Evolutionary conservation across 768 basidiomycete genomes (phyloP).

Genomic region (Fomitopsis serialis): DNA sequence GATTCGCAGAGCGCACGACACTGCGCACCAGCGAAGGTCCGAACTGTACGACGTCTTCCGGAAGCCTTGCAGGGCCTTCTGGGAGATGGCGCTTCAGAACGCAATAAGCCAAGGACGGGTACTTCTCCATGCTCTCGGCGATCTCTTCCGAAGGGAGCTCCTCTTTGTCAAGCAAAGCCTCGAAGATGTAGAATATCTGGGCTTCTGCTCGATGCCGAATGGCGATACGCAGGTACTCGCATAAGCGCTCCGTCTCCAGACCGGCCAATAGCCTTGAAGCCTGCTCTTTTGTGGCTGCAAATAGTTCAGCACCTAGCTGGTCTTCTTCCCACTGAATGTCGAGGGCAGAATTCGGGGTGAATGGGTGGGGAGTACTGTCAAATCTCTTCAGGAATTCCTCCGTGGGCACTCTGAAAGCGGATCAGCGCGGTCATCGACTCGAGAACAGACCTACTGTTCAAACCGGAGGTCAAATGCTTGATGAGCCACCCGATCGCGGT

Average conservation of each 20-base stretch:
- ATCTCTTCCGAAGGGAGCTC: constrained; percentile 27
- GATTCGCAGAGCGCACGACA: constrained; percentile 51
- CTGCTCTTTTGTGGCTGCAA: constrained; percentile 3
- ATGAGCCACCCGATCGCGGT: constrained; percentile 59
- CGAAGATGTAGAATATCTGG: constrained; percentile 48
- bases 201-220: constrained; percentile 49
- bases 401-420: constrained; percentile 19
- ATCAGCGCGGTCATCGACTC: constrained; percentile 21
- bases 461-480: constrained; percentile 66
- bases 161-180: constrained; percentile 25
- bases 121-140: constrained; percentile 38
- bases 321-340: constrained; percentile 24
- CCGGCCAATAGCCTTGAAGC: constrained; percentile 2
- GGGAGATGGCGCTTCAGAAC: constrained; percentile 46
- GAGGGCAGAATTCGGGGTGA: constrained; percentile 12
- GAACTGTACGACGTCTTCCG: constrained; percentile 22
- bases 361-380: constrained; percentile 13
- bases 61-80: constrained; percentile 27
- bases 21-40: constrained; percentile 35
- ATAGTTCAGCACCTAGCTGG: constrained; percentile 28
- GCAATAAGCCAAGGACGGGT: constrained; percentile 50
- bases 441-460: constrained; percentile 46
- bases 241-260: constrained; percentile 3
- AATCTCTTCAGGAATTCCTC: constrained; percentile 23
- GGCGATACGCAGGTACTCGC: constrained; percentile 26